These are phyloP conservation scores for Xylariaceae sp. DNA, from an alignment of 2,329 filamentous ascomycete species.

Conservation along the genomic window DNA sequence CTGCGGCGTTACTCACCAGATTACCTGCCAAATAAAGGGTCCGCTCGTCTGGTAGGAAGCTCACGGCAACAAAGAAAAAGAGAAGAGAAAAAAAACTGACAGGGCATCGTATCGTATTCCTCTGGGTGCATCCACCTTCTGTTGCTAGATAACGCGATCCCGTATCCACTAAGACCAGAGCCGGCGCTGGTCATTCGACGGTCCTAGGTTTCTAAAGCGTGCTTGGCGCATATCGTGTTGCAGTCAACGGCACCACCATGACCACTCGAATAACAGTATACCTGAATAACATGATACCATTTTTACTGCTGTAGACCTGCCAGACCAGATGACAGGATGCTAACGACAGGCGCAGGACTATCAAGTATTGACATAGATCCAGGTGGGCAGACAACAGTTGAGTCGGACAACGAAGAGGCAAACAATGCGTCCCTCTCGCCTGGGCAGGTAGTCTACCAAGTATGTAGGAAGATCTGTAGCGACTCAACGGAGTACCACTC, in stretches of 20 bases:
- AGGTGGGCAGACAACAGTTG: background rate
- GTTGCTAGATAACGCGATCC: background rate
- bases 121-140: slow-evolving; percentile 6
- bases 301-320: background rate
- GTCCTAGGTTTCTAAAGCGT: background rate
- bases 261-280: background rate
- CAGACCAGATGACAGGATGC: too few species aligned
- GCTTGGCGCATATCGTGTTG: background rate
- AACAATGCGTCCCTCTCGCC: too few species aligned
- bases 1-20: background rate
- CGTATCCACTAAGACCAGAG: background rate
- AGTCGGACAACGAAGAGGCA: background rate
- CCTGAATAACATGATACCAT: background rate
- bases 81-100: background rate
- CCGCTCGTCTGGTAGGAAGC: slow-evolving; percentile 4
- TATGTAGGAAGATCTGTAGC: too few species aligned
- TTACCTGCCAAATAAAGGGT: slow-evolving; percentile 15
- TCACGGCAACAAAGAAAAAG: background rate
- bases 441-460: too few species aligned
- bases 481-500: too few species aligned
- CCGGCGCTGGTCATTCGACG: background rate
- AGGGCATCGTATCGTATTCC: slow-evolving; percentile 9
- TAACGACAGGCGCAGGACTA: too few species aligned
- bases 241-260: background rate
- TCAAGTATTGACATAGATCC: background rate